Conservation (phyloP, 2,329 filamentous ascomycete genomes). For the Hymenoscyphus fraxineus region DNA sequence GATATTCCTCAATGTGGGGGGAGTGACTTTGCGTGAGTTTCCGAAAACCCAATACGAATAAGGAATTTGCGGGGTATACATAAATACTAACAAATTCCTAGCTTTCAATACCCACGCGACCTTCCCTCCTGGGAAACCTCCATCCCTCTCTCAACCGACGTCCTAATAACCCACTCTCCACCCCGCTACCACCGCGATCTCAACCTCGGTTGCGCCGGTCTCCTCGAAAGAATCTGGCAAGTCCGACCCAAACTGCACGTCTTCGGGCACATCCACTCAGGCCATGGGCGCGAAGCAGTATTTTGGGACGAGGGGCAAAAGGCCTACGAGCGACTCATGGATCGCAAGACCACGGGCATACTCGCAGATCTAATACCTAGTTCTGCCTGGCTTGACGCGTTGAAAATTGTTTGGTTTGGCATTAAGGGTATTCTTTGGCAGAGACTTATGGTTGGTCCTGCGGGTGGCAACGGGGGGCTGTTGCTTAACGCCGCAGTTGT, state of each 20-base stretch:
- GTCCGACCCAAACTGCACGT: slow-evolving; percentile 59
- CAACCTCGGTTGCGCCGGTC: slow-evolving; percentile 54
- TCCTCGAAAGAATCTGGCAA: slow-evolving; percentile 56
- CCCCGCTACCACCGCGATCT: slow-evolving; percentile 51
- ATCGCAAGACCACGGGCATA: slow-evolving; percentile 34
- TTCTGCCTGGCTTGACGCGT: slow-evolving; percentile 46
- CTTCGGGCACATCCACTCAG: slow-evolving; percentile 64
- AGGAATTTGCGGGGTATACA: too few species aligned
- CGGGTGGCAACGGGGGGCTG: slow-evolving; percentile 43
- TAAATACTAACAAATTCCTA: slow-evolving; percentile 15
- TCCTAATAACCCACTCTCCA: slow-evolving; percentile 64
- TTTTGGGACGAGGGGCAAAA: slow-evolving; percentile 59
- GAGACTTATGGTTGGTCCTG: slow-evolving; percentile 51
- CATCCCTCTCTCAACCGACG: slow-evolving; percentile 56
- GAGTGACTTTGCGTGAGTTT: slow-evolving; percentile 55
- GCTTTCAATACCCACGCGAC: slow-evolving; percentile 57
- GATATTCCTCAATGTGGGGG: slow-evolving; percentile 76
- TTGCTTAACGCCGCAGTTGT: slow-evolving; percentile 61
- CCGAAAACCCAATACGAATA: not conserved
- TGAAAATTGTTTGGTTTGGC: slow-evolving; percentile 49
- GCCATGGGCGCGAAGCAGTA: slow-evolving; percentile 54
- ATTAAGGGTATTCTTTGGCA: slow-evolving; percentile 54
- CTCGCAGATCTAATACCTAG: slow-evolving; percentile 31
- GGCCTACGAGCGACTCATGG: slow-evolving; percentile 34
- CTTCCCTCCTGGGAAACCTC: slow-evolving; percentile 58